phyloP scores from a whole-genome alignment of 2,329 filamentous ascomycete genomes.

The Colletotrichum cuscutae region DNA sequence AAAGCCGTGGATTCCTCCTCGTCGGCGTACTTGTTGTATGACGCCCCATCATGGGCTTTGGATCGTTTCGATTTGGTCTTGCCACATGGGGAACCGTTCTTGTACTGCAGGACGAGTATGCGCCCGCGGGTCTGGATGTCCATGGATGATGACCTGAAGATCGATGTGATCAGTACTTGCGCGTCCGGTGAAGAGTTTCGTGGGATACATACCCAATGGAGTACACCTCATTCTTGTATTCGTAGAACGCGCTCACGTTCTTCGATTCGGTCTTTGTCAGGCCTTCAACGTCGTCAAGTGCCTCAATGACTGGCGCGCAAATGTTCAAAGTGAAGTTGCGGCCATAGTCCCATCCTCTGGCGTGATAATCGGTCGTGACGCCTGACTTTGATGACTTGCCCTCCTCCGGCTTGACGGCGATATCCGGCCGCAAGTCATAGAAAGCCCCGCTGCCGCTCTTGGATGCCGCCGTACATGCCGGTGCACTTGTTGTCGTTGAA shows the following conservation, averaged over 20 bases:
- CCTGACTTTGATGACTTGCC: slow-evolving; percentile 56
- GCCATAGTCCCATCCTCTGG: slow-evolving; percentile 80
- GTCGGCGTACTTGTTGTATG: slow-evolving; percentile 41
- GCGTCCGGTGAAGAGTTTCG: no score
- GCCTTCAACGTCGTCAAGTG: slow-evolving; percentile 71
- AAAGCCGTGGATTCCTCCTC: slow-evolving; percentile 49
- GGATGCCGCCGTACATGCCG: slow-evolving; percentile 66
- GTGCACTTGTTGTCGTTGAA: slow-evolving; percentile 54
- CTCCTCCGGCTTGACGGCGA: slow-evolving; percentile 55
- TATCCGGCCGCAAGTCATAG: slow-evolving; percentile 68
- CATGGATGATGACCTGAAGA: slow-evolving; percentile 63
- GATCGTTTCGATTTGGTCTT: slow-evolving; percentile 51
- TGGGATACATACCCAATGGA: slow-evolving; percentile 75
- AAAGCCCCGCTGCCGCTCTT: slow-evolving; percentile 66
- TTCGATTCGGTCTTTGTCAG: slow-evolving; percentile 69
- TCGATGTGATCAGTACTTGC: background rate
- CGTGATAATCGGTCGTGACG: slow-evolving; percentile 65
- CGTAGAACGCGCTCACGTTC: slow-evolving; percentile 85
- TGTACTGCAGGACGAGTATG: slow-evolving; percentile 82
- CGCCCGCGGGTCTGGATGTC: slow-evolving; percentile 70
- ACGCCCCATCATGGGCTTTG: slow-evolving; percentile 40
- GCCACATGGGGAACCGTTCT: slow-evolving; percentile 79
- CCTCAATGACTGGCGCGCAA: slow-evolving; percentile 78
- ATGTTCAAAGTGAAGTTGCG: slow-evolving; percentile 88
- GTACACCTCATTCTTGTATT: slow-evolving; percentile 71